These are phyloP conservation scores for Eudorina sp. DNA, from an alignment of 139 green algal genomes.

Conservation along the genomic window DNA sequence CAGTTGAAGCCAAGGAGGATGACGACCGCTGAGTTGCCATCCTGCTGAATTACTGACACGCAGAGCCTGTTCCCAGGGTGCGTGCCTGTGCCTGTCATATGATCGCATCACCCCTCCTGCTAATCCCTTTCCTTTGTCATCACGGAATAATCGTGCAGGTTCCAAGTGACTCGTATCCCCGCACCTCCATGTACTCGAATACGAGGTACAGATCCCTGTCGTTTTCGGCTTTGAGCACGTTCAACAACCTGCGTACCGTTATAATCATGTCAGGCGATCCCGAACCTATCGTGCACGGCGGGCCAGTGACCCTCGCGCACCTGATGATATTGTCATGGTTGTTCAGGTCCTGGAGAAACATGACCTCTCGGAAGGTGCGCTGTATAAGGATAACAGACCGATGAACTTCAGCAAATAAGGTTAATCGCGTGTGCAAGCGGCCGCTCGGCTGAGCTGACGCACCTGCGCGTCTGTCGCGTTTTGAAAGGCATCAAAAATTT, in stretches of 20 bases:
- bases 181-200: slow-evolving; percentile 97
- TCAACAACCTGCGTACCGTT: slow-evolving; percentile 82
- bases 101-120: too few relatives aligned
- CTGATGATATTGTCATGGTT: slow-evolving; percentile 96
- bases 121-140: too few relatives aligned
- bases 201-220: slow-evolving; percentile 96
- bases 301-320: slow-evolving; percentile 48
- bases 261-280: background rate
- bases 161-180: too few relatives aligned
- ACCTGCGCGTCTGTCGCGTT: slow-evolving; percentile 98
- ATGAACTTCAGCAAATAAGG: background rate
- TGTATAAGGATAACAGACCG: too few relatives aligned
- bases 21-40: too few relatives aligned
- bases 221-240: slow-evolving; percentile 97
- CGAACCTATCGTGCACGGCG: background rate
- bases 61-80: too few relatives aligned
- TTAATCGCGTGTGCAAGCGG: background rate
- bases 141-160: too few relatives aligned
- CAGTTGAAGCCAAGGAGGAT: too few relatives aligned
- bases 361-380: slow-evolving; percentile 98
- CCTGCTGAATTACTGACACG: too few relatives aligned
- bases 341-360: slow-evolving; percentile 97
- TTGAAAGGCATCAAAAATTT: slow-evolving; percentile 99
- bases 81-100: too few relatives aligned
- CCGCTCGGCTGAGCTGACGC: background rate